These are phyloP conservation scores for Effrenium voratum DNA, from an alignment of 73 alveolate genomes.

Conservation along the genomic window DNA sequence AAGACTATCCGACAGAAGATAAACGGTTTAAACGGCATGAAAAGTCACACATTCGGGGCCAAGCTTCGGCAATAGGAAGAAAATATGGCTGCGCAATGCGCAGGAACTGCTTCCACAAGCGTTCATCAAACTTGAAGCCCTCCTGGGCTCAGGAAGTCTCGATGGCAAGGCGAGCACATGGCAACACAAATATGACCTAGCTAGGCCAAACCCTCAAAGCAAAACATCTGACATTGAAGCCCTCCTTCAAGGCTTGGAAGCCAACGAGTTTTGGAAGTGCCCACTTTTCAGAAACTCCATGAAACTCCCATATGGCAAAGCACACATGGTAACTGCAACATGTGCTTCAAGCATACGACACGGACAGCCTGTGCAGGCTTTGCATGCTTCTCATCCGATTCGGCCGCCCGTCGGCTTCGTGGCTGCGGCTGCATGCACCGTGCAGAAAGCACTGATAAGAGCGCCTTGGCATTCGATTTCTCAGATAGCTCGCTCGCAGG, in stretches of 20 bases:
- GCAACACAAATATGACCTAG: neutral
- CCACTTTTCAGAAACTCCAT: neutral
- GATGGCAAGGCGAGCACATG: neutral
- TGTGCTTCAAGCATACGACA: too few relatives aligned
- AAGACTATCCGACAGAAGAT: neutral
- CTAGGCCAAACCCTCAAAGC: too few relatives aligned
- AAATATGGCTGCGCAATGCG: conserved; percentile 80
- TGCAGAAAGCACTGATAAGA: neutral
- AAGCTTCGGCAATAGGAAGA: neutral
- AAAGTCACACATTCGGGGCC: neutral
- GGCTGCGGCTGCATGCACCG: too few relatives aligned
- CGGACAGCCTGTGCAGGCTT: too few relatives aligned
- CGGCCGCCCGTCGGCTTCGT: too few relatives aligned
- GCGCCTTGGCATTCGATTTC: neutral
- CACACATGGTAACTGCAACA: neutral
- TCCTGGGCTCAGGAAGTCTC: neutral
- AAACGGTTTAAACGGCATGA: neutral
- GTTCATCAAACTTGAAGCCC: conserved; percentile 18
- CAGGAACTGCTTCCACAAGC: conserved; percentile 69
- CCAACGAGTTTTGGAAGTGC: neutral
- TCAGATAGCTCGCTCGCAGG: neutral
- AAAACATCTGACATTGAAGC: too few relatives aligned
- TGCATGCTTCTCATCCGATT: neutral
- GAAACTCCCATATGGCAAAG: neutral
- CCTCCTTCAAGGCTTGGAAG: too few relatives aligned